A percentile compares a stretch with the other conserved stretches of the same genome.
Evolutionary conservation across 164 flowering plant species (phyloP).

Genomic region (Nelumbo lutea): DNA sequence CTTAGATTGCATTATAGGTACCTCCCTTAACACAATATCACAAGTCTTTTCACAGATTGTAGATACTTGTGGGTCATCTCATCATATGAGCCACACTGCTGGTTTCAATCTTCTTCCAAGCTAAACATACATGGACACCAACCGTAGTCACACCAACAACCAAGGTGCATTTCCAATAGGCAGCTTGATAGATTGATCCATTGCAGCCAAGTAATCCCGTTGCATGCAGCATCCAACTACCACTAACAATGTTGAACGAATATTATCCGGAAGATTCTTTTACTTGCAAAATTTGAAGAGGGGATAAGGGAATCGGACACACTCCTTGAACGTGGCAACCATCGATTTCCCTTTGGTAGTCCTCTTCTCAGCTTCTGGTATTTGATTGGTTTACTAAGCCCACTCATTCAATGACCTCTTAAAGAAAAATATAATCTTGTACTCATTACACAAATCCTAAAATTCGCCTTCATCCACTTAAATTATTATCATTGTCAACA

Average conservation of each 20-base stretch:
- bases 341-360: constrained; percentile 91
- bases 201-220: constrained; percentile 91
- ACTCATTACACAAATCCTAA: constrained; percentile 85
- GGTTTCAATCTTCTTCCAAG: constrained; percentile 95
- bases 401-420: constrained; percentile 94
- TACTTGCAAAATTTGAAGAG: constrained; percentile 95
- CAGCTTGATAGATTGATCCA: constrained; percentile 89
- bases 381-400: constrained; percentile 79
- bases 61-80: constrained; percentile 96
- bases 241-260: constrained; percentile 65
- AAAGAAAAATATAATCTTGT: constrained; percentile 85
- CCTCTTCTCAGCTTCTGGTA: constrained; percentile 66
- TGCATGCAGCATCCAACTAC: constrained; percentile 78
- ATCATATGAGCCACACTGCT: constrained; percentile 97
- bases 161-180: constrained; percentile 99
- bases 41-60: constrained; percentile 88
- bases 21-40: constrained; percentile 88
- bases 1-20: constrained; percentile 89
- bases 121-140: constrained; percentile 98
- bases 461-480: constrained; percentile 78
- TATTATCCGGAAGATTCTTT: constrained; percentile 91
- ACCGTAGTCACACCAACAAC: constrained; percentile 99
- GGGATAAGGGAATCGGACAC: constrained; percentile 86
- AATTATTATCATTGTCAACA: constrained; percentile 67
- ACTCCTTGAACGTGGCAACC: constrained; percentile 95